Base-by-base conservation (phyloP, 176 grass and related monocot species). In the Eragrostis curvula region DNA sequence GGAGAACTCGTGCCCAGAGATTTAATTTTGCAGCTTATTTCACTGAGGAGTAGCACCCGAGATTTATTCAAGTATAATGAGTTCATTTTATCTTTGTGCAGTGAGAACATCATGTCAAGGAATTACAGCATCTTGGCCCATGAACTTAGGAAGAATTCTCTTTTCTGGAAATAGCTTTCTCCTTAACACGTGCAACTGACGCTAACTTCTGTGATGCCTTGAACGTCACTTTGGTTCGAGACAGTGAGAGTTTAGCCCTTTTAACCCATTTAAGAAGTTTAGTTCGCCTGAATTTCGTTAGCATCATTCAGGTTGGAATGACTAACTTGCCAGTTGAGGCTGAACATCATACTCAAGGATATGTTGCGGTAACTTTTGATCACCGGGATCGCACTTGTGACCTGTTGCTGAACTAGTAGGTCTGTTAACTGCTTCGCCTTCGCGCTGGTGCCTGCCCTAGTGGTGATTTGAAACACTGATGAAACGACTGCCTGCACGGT, bases 101-200 rank as follows among this genome's bases (percentile, higher is more conserved):
- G 81, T 74, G 70, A 65, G 44, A 65, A 20, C 13, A 20, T 12
- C 7, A 40, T 50, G 57, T 25, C 58, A 63, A 74, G 13, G 70
- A 83, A 64, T 57, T 61, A 61, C 24, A 27, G 23, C 58, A 27
- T 74, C 30, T 73, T 50, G 42, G 20, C 25, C 44, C 44, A 51
- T 73, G 10, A 36, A 56, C 21, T 44, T 9, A 3, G 13, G 39
- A 70, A 29, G 41, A 59, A 24, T 59, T 46, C 2, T 20, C 23
- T 1, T 68, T 68, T 70, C 47, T 62, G 25, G 80, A 82, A 82
- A 61, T 60, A 59, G 67, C 17, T 60, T 50, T 32, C 12, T 7
- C 29, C 29, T 25, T 55, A 25, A 51, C 20, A 42, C 68, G 47
- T 15, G 1, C 65, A 20, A 36, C 36, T 23, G 64, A 28, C 5